Conservation (phyloP, 495 filamentous ascomycete genomes). For the Endocarpon pusillum region DNA sequence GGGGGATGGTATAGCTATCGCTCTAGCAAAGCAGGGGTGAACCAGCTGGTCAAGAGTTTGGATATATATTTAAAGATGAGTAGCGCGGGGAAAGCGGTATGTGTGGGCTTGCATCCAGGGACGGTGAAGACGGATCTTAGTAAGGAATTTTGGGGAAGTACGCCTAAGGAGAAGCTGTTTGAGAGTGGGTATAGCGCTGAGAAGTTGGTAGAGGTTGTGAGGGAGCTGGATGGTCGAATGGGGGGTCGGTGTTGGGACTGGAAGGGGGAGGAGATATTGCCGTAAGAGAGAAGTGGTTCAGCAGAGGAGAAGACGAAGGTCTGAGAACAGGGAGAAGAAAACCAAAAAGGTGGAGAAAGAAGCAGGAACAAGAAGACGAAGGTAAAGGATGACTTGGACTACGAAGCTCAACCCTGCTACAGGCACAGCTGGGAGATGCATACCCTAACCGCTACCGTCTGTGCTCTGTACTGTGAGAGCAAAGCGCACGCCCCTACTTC, state of each 20-base stretch:
- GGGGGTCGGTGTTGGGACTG: slow-evolving; percentile 65
- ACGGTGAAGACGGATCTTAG: slow-evolving; percentile 66
- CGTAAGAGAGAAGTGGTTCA: too few species aligned
- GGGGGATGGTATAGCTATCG: slow-evolving; percentile 71
- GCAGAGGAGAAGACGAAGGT: too few species aligned
- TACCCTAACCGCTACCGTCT: too few species aligned
- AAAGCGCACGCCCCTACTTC: too few species aligned
- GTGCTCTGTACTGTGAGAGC: too few species aligned
- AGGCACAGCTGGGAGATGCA: too few species aligned
- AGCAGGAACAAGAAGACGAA: too few species aligned
- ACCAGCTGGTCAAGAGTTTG: slow-evolving; percentile 50
- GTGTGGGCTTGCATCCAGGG: slow-evolving; percentile 62
- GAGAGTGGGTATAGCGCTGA: slow-evolving; percentile 41
- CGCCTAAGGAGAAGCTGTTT: slow-evolving; percentile 42
- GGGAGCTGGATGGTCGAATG: slow-evolving; percentile 25
- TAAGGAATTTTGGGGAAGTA: slow-evolving; percentile 48
- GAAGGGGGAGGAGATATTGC: slow-evolving; percentile 51
- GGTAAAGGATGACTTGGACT: too few species aligned
- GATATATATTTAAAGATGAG: slow-evolving; percentile 44
- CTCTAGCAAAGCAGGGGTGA: slow-evolving; percentile 54
- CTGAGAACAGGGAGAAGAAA: too few species aligned
- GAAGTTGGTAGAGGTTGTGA: slow-evolving; percentile 37
- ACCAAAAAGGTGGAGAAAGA: too few species aligned
- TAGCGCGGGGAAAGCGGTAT: slow-evolving; percentile 37
- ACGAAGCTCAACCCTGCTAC: too few species aligned